Evolutionary conservation across 2,329 filamentous ascomycete genomes (phyloP).

Genomic region (Tolypocladium tropicale): DNA sequence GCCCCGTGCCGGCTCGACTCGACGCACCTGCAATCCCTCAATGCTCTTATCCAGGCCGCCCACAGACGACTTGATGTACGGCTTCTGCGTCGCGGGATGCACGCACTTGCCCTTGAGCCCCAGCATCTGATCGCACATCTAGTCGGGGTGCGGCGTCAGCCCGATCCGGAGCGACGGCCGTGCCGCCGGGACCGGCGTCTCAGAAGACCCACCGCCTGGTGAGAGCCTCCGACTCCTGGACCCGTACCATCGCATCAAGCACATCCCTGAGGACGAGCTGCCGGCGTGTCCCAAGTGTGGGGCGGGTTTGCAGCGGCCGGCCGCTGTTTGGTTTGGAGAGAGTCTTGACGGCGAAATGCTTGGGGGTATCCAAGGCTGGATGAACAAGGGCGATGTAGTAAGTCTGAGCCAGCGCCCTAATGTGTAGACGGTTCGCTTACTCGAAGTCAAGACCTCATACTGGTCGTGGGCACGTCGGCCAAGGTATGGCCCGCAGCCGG

Average conservation of each 20-base stretch:
- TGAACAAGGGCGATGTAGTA: slow-evolving; percentile 41
- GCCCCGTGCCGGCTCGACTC: no score
- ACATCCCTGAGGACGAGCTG: slow-evolving; percentile 42
- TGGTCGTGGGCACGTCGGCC: slow-evolving; percentile 82
- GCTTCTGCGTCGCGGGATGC: slow-evolving; percentile 46
- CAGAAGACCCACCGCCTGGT: slow-evolving; percentile 32
- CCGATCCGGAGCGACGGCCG: not conserved
- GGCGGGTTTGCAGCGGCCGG: slow-evolving; percentile 60
- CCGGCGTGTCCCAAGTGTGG: slow-evolving; percentile 65
- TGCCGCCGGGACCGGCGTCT: slow-evolving; percentile 35
- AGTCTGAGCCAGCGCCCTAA: slow-evolving; percentile 1
- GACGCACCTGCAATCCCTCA: slow-evolving; percentile 46
- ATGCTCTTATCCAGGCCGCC: slow-evolving; percentile 52
- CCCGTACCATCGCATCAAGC: slow-evolving; percentile 33
- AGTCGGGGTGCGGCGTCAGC: not conserved
- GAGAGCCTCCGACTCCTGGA: slow-evolving; percentile 35
- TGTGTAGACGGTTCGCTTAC: not conserved
- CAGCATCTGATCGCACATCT: slow-evolving; percentile 21
- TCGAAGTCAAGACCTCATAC: slow-evolving; percentile 54
- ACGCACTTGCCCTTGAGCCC: slow-evolving; percentile 48
- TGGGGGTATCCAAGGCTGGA: slow-evolving; percentile 52
- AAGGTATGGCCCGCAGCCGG: slow-evolving; percentile 70
- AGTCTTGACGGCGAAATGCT: slow-evolving; percentile 53
- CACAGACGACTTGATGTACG: slow-evolving; percentile 48
- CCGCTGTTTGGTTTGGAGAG: slow-evolving; percentile 88